Evolutionary conservation across 306 rosid species (phyloP).

Genomic region (Crotalaria pallida): DNA sequence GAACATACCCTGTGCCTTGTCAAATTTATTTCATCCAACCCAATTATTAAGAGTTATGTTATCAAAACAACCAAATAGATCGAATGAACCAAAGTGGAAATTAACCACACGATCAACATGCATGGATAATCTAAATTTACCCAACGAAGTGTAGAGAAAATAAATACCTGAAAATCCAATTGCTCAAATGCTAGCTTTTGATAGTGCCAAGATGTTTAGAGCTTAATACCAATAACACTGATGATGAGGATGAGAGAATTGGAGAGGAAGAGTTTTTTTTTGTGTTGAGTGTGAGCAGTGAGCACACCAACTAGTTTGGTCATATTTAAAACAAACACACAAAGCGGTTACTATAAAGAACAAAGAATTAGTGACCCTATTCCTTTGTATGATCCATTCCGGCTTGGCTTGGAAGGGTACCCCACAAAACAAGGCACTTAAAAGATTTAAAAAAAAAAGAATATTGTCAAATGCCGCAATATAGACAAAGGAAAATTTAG

Average conservation of each 20-base stretch:
- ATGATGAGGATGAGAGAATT: not conserved
- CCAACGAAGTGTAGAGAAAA: not conserved
- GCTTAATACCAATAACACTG: not conserved
- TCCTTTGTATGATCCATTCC: not conserved
- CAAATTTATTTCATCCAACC: not conserved
- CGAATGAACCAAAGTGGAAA: not conserved
- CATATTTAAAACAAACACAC: not conserved
- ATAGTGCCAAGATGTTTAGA: not conserved
- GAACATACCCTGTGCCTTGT: not conserved
- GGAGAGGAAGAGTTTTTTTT: not conserved
- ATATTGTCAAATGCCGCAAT: slow-evolving; percentile 16
- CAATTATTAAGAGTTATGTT: not conserved
- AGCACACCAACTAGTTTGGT: not conserved
- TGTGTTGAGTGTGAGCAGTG: not conserved
- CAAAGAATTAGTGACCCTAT: slow-evolving; percentile 14
- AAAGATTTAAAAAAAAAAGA: not conserved
- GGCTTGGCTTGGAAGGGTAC: slow-evolving; percentile 12
- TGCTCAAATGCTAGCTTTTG: not conserved
- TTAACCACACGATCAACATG: not conserved
- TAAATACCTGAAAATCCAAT: slow-evolving; percentile 30
- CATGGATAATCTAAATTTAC: not conserved
- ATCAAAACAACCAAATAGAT: not conserved
- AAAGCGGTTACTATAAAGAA: not conserved
- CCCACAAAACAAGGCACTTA: slow-evolving; percentile 17
- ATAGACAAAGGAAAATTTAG: not conserved